These are phyloP conservation scores for maize (Zea mays) DNA, from an alignment of 176 grass and related monocot species.

Conservation along the genomic window DNA sequence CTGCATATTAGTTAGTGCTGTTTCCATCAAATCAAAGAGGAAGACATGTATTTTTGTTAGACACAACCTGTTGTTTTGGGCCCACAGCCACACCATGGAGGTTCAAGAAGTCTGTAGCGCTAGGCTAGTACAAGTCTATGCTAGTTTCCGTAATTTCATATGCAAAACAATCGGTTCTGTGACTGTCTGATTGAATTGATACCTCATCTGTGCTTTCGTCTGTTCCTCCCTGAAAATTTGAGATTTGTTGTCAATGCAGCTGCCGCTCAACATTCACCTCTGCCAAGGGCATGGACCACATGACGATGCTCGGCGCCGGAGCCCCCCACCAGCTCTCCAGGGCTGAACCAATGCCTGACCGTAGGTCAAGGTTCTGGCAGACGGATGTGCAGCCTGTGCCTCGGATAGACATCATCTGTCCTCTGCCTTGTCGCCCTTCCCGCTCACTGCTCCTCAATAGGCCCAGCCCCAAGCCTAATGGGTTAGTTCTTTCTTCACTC, in stretches of 20 bases:
- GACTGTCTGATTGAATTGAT: not conserved
- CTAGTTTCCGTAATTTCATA: not conserved
- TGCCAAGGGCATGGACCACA: conserved; percentile 18
- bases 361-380: conserved; percentile 84
- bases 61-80: not conserved
- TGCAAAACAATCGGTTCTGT: not conserved
- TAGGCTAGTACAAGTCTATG: not conserved
- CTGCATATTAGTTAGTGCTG: not conserved
- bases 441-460: conserved; percentile 38
- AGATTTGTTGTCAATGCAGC: not conserved
- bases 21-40: not conserved
- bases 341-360: conserved; percentile 53
- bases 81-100: no score
- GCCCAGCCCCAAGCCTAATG: conserved; percentile 41
- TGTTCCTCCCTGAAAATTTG: not conserved
- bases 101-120: not conserved
- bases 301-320: conserved; percentile 36
- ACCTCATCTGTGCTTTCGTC: not conserved
- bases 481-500: conserved; percentile 30
- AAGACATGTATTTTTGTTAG: not conserved
- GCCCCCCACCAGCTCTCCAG: conserved; percentile 45
- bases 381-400: conserved; percentile 44
- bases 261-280: not conserved
- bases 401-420: conserved; percentile 66
- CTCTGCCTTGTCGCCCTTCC: conserved; percentile 57